These are phyloP conservation scores for Venturia pyrina DNA, from an alignment of 2,329 filamentous ascomycete genomes.

Conservation along the genomic window DNA sequence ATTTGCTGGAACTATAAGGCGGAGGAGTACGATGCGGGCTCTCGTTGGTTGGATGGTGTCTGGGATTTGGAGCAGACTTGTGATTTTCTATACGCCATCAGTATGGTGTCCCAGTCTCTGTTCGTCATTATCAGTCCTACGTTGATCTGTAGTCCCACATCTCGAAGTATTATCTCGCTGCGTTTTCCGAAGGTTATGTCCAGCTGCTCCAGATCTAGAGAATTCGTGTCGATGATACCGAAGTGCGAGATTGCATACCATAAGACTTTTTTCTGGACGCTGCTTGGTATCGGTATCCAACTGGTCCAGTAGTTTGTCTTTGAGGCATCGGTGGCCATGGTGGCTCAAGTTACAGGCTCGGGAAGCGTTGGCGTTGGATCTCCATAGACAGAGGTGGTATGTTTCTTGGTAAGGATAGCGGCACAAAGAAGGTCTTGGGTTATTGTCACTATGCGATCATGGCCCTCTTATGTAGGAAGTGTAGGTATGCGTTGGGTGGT, in stretches of 20 bases:
- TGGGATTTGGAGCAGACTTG: constrained; percentile 64
- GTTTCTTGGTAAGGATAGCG: not conserved
- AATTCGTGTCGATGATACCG: constrained; percentile 74
- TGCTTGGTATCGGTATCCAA: constrained; percentile 62
- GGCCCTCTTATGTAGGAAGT: not conserved
- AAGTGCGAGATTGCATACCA: constrained; percentile 70
- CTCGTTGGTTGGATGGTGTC: constrained; percentile 58
- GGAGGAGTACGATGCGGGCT: constrained; percentile 66
- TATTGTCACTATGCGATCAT: not conserved
- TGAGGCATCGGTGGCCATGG: not conserved
- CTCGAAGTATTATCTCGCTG: constrained; percentile 73
- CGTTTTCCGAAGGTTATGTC: constrained; percentile 75
- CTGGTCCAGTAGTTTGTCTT: not conserved
- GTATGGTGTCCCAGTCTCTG: constrained; percentile 12
- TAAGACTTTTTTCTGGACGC: constrained; percentile 76
- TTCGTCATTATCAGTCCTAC: constrained; percentile 37
- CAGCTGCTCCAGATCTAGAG: constrained; percentile 74
- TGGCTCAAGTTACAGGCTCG: not conserved
- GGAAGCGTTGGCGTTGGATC: constrained; percentile 2
- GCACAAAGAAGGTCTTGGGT: not conserved
- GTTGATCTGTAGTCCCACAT: constrained; percentile 73
- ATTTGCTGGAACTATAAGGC: constrained; percentile 77
- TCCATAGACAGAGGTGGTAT: not conserved
- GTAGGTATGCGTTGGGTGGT: not conserved
- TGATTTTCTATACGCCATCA: constrained; percentile 56